These are phyloP conservation scores for Chalciporus pseudorubinellus DNA, from an alignment of 768 basidiomycete species.

Conservation along the genomic window DNA sequence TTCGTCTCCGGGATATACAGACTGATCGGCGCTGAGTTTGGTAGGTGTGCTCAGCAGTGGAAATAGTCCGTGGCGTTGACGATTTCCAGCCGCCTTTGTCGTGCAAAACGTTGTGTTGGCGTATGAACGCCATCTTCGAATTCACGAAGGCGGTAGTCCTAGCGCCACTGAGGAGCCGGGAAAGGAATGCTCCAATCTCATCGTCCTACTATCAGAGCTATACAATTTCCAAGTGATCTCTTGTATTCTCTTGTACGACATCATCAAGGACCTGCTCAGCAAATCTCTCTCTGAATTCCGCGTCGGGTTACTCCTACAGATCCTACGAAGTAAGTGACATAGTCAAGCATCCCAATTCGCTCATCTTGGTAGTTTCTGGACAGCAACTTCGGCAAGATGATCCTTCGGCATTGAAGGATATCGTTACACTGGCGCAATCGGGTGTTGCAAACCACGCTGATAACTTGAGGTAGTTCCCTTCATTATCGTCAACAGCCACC, in stretches of 20 bases:
- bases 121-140: slow-evolving; percentile 59
- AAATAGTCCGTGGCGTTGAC: neutral
- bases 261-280: slow-evolving; percentile 73
- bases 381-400: slow-evolving; percentile 90
- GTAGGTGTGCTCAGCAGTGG: slow-evolving; percentile 42
- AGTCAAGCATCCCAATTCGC: neutral
- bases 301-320: slow-evolving; percentile 84
- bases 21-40: slow-evolving; percentile 84
- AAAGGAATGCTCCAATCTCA: slow-evolving; percentile 88
- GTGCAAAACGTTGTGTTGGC: slow-evolving; percentile 66
- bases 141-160: slow-evolving; percentile 23
- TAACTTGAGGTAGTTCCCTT: slow-evolving; percentile 38
- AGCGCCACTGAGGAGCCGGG: slow-evolving; percentile 44
- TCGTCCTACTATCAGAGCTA: slow-evolving; percentile 84
- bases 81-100: slow-evolving; percentile 71
- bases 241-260: slow-evolving; percentile 84
- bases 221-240: slow-evolving; percentile 97
- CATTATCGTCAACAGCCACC: too few species aligned
- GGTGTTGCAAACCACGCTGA: slow-evolving; percentile 56
- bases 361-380: slow-evolving; percentile 70
- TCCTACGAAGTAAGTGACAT: slow-evolving; percentile 64
- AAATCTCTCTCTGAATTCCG: slow-evolving; percentile 68
- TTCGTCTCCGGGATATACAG: slow-evolving; percentile 80
- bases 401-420: slow-evolving; percentile 88
- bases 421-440: slow-evolving; percentile 76